Percentiles rank a stretch among this genome's conserved stretches.
phyloP scores from a whole-genome alignment of 2,329 filamentous ascomycete genomes.

The Colletotrichum tanaceti region DNA sequence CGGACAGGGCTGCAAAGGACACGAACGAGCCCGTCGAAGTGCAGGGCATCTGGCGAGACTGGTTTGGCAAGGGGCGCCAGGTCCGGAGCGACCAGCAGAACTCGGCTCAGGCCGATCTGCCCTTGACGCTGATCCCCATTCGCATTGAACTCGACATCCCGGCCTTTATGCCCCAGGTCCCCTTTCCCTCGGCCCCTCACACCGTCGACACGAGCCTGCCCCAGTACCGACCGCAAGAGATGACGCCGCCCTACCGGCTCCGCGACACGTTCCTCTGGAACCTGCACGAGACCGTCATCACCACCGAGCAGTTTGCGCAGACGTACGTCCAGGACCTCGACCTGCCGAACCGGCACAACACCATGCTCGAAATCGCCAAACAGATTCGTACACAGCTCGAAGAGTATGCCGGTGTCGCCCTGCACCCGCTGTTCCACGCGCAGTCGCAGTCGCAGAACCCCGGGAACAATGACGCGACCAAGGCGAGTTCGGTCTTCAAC shows the following conservation, averaged over 20 bases:
- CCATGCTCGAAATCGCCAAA: conserved; percentile 85
- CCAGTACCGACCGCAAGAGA: conserved; percentile 82
- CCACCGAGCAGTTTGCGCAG: conserved; percentile 95
- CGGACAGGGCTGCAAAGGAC: conserved; percentile 87
- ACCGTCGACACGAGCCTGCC: conserved; percentile 78
- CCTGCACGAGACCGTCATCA: conserved; percentile 91
- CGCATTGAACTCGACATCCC: conserved; percentile 95
- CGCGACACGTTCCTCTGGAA: conserved; percentile 99
- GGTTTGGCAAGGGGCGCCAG: conserved; percentile 81
- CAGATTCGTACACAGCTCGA: conserved; percentile 96
- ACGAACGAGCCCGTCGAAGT: conserved; percentile 81
- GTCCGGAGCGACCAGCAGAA: conserved; percentile 70
- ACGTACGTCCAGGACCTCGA: conserved; percentile 92
- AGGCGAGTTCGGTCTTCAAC: conserved; percentile 48
- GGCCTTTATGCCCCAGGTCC: conserved; percentile 74
- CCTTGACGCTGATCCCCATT: conserved; percentile 92
- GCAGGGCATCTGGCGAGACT: conserved; percentile 93
- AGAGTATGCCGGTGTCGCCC: conserved; percentile 93
- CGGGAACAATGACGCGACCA: conserved; percentile 46
- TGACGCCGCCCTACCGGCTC: conserved; percentile 85
- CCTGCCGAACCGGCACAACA: conserved; percentile 77
- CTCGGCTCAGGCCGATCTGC: conserved; percentile 77
- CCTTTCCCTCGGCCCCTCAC: conserved; percentile 67
- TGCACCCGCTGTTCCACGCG: conserved; percentile 90
- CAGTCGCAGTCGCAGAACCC: conserved; percentile 53